These are phyloP conservation scores for Phytophthora vignae DNA, from an alignment of 352 stramenopile genomes.

Conservation along the genomic window DNA sequence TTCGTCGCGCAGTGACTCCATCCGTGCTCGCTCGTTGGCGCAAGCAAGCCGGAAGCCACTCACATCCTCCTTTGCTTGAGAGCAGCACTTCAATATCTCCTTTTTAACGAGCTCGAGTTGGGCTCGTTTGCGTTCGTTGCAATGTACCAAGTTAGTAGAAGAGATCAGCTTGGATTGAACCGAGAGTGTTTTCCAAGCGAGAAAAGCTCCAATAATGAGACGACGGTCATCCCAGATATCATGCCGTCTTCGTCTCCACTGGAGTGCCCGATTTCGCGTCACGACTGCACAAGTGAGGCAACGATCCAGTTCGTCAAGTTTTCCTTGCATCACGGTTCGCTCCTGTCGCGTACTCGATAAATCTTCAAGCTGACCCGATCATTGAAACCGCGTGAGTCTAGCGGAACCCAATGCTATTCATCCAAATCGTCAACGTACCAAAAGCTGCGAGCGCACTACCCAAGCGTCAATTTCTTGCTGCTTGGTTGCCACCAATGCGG, in stretches of 20 bases:
- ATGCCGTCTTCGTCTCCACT: conserved; percentile 37
- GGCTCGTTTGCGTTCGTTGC: conserved; percentile 20
- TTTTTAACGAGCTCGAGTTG: conserved; percentile 16
- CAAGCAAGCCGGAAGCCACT: conserved; percentile 9
- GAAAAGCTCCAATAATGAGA: conserved; percentile 24
- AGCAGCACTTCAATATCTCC: conserved; percentile 20
- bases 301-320: conserved; percentile 29
- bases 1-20: conserved; percentile 31
- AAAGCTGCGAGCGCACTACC: conserved; percentile 17
- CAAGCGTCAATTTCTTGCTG: conserved; percentile 42
- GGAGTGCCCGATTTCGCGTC: conserved; percentile 46
- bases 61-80: conserved; percentile 16
- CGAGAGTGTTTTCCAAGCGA: conserved; percentile 36
- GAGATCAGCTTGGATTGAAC: conserved; percentile 11
- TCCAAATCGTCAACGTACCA: conserved; percentile 27
- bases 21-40: conserved; percentile 3
- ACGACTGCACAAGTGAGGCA: conserved; percentile 27
- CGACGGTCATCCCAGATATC: conserved; percentile 14
- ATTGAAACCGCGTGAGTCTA: not conserved
- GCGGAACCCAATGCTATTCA: not conserved
- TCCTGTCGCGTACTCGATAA: conserved; percentile 28
- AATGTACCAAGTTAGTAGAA: conserved; percentile 7
- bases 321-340: conserved; percentile 16
- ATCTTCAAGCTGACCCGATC: conserved; percentile 31
- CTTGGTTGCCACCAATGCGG: conserved; percentile 22